Evolutionary conservation across 2,329 filamentous ascomycete genomes (phyloP).

Genomic region (Dactylellina leptospora): DNA sequence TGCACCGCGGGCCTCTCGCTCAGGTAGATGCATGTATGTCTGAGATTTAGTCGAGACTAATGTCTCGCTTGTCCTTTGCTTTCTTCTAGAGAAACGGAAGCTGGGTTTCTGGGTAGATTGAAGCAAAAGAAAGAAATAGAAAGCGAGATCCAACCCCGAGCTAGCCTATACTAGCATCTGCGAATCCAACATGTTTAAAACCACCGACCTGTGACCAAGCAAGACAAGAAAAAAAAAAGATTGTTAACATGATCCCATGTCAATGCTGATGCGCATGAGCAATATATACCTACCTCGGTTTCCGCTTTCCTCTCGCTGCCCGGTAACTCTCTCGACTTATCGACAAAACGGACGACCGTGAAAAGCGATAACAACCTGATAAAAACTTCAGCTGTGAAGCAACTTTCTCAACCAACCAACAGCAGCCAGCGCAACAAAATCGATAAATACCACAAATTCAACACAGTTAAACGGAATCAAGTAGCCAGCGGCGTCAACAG

Average conservation of each 20-base stretch:
- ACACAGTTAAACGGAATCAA: no score
- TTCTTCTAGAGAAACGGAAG: background rate
- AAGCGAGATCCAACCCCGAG: background rate
- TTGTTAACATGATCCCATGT: background rate
- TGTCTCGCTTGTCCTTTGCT: conserved; percentile 23
- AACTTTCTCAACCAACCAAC: background rate
- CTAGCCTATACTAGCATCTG: conserved; percentile 44
- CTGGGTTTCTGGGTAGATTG: background rate
- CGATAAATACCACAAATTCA: conserved; percentile 22
- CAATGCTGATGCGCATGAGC: conserved; percentile 7
- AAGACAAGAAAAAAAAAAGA: no score
- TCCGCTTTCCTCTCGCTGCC: background rate
- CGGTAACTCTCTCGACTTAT: background rate
- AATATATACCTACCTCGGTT: conserved; percentile 33
- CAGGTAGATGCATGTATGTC: conserved; percentile 24
- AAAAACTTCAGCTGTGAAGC: background rate
- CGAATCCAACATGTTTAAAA: conserved; percentile 28
- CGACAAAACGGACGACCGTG: no score
- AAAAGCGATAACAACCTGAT: background rate
- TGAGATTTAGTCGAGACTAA: conserved; percentile 42
- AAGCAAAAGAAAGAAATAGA: background rate
- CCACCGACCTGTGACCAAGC: no score
- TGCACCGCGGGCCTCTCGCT: background rate
- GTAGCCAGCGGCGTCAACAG: no score
- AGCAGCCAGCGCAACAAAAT: background rate